Conservation (phyloP, 495 filamentous ascomycete species). For the Amorphotheca resinae region DNA sequence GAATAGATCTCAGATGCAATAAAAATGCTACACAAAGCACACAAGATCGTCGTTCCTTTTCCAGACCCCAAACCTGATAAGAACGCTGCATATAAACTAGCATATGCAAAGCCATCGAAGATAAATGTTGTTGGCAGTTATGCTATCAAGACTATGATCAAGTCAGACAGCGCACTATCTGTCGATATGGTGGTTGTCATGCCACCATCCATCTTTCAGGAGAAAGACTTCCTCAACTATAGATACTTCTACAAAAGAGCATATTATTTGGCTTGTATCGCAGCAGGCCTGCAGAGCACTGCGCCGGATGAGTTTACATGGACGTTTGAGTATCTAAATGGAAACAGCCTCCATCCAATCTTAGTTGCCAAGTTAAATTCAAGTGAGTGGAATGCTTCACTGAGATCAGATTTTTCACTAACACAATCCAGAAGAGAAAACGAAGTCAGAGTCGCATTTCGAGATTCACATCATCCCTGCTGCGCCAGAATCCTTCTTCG, state of each 20-base stretch:
- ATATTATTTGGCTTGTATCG: slow-evolving; percentile 76
- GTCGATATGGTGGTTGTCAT: slow-evolving; percentile 82
- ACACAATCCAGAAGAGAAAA: neutral
- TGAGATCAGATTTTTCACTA: slow-evolving; percentile 2
- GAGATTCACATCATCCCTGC: slow-evolving; percentile 70
- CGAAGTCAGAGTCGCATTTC: slow-evolving; percentile 29
- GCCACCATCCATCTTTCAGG: slow-evolving; percentile 67
- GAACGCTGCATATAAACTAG: slow-evolving; percentile 66
- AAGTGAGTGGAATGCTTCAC: neutral
- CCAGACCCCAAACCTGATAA: slow-evolving; percentile 61
- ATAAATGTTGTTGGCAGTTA: slow-evolving; percentile 88
- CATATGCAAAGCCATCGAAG: slow-evolving; percentile 60
- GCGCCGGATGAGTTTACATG: slow-evolving; percentile 40
- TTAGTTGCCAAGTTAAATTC: slow-evolving; percentile 36
- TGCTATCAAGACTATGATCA: slow-evolving; percentile 59
- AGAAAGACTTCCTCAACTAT: slow-evolving; percentile 89
- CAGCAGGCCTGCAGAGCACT: slow-evolving; percentile 49
- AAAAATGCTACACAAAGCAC: slow-evolving; percentile 47
- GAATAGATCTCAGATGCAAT: slow-evolving; percentile 52
- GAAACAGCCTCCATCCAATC: slow-evolving; percentile 65
- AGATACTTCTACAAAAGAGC: slow-evolving; percentile 92
- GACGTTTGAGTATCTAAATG: slow-evolving; percentile 57
- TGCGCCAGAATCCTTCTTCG: slow-evolving; percentile 52
- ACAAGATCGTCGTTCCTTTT: slow-evolving; percentile 64
- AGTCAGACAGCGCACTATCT: slow-evolving; percentile 38